These are phyloP conservation scores for Amanita rubescens DNA, from an alignment of 768 basidiomycete genomes.

Conservation along the genomic window DNA sequence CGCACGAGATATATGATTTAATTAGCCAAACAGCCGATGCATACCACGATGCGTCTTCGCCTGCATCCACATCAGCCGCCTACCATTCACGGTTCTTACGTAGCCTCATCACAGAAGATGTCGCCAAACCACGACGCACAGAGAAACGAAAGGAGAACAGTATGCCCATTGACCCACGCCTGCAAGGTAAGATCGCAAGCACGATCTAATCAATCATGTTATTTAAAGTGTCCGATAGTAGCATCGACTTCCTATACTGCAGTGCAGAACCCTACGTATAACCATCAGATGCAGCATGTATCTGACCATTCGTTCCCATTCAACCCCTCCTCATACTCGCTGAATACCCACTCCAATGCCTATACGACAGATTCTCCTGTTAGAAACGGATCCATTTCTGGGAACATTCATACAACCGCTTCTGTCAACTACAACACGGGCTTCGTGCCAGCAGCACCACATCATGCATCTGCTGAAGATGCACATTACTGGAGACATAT, in stretches of 20 bases:
- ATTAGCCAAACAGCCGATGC: constrained; percentile 72
- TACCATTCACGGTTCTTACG: constrained; percentile 77
- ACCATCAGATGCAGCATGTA: constrained; percentile 24
- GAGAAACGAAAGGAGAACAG: constrained; percentile 32
- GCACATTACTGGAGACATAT: constrained; percentile 68
- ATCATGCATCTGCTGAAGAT: constrained; percentile 51
- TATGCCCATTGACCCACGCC: constrained; percentile 47
- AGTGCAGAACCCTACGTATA: constrained; percentile 25
- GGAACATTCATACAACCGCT: constrained; percentile 3
- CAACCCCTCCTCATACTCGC: constrained; percentile 29
- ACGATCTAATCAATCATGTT: constrained; percentile 7
- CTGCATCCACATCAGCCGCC: constrained; percentile 58
- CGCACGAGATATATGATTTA: constrained; percentile 54
- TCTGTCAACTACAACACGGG: constrained; percentile 22
- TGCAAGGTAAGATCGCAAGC: constrained; percentile 36
- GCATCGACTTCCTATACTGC: constrained; percentile 17
- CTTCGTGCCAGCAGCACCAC: constrained; percentile 29
- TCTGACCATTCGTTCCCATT: constrained; percentile 35
- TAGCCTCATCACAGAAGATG: constrained; percentile 58
- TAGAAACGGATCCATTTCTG: constrained; percentile 8
- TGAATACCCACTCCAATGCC: constrained; percentile 21
- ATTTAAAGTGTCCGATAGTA: constrained; percentile 15
- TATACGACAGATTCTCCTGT: constrained; percentile 4
- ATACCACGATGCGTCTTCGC: constrained; percentile 66
- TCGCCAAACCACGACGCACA: constrained; percentile 42